Conservation (phyloP, 1,284 basidiomycete species). For the Lentinula novae-zelandiae region DNA sequence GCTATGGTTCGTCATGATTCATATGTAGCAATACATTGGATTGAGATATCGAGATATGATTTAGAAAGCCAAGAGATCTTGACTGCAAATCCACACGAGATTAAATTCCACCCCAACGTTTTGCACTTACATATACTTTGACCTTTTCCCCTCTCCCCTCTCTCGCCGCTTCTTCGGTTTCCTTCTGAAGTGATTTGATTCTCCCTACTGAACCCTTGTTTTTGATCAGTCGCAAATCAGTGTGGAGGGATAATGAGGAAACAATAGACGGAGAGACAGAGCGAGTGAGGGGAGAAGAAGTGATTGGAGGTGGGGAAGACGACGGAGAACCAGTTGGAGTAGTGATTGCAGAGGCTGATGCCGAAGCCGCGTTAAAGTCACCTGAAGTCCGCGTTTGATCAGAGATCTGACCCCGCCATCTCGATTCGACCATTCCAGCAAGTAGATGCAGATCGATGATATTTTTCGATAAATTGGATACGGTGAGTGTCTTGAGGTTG, state of each 20-base stretch:
- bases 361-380: background rate
- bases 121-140: conserved; percentile 3
- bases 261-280: background rate
- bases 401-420: background rate
- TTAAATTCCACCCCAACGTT: conserved; percentile 1
- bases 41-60: no score
- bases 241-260: background rate
- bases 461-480: conserved; percentile 1
- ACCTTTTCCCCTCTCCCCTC: conserved; percentile 1
- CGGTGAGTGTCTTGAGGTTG: background rate
- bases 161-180: background rate
- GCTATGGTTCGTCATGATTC: no score
- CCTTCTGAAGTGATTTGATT: conserved; percentile 2
- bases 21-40: no score
- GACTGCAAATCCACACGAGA: no score
- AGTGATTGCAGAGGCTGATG: background rate
- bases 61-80: no score
- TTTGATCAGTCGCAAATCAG: conserved; percentile 2
- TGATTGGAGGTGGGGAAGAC: background rate
- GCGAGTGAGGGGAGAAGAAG: background rate
- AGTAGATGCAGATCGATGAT: conserved; percentile 2
- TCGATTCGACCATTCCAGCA: conserved; percentile 1
- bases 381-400: background rate
- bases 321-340: background rate
- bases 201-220: conserved; percentile 5